Base-by-base conservation (phyloP, 306 rosid species). In the Purshia tridentata region DNA sequence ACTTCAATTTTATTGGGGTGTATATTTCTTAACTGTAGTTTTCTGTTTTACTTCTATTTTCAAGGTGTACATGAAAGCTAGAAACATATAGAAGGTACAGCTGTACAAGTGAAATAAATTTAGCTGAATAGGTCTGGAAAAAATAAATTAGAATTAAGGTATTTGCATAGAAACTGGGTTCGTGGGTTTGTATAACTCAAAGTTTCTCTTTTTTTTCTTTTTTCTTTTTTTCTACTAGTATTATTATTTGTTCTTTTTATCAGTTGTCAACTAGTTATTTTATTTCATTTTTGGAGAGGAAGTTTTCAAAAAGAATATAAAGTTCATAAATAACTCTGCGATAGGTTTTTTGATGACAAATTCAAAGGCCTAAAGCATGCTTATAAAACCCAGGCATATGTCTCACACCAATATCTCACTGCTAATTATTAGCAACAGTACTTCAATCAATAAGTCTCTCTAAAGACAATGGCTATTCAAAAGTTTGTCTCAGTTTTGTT, bases 391-490 rank as follows among this genome's bases (percentile, higher is more conserved):
- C n/a, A n/a, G 46, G 19, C 70, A 22, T 22, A 53, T 41, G 48
- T 50, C 19, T 35, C 47, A 10, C 16, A 69, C 29, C 29, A 61
- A 23, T 20, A 70, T 49, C 70, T 51, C 78, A 56, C 51, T 11
- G 16, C 37, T 16, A 10, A 71, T 29, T 29, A 29, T 3, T 29
- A 29, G 35, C 35, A 29, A 29, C 2, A 29, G 54, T 50, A 73
- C 4, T 41, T 46, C 9, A 45, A 14, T 46, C 35, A 4, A 23
- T 4, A 60, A 5, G 2, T 55, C 48, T 22, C n/a, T 52, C 16
- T 49, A 53, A 35, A 14, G 76, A 59, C 55, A 60, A 78, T 78
- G 86, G 77, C 80, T 44, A 42, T 37, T 71, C 53, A 55, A 11
- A 81, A 78, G 80, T 60, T 81, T 22, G 67, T 65, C 56, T 50